Base-by-base conservation (phyloP, 2,329 filamentous ascomycete genomes). In the Helminthosporium solani region DNA sequence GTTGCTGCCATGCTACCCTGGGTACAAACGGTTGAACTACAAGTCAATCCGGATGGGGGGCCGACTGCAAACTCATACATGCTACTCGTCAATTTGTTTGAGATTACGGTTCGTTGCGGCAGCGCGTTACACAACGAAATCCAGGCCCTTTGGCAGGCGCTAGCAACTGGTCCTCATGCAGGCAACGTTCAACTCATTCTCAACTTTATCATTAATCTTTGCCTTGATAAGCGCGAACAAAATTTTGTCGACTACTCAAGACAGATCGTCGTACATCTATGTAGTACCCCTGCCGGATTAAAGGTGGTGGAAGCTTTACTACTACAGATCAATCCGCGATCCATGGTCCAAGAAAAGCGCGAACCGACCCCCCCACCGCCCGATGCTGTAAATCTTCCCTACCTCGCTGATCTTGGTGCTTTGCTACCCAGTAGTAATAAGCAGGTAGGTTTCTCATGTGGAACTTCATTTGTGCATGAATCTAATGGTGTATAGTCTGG, bases 241-340 rank as follows among this genome's bases (percentile, higher is more conserved):
- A 97, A 96, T 60, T 99, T 96, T 68, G 92, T 99, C 44, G 90
- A 96, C 58, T 96, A 95, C 64, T 92, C 92, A 4, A 99, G 97
- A 73, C 94, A 99, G 69, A 94, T 99, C 42, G 90, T 97, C 14
- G 95, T 99, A 0, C 97, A 96, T 67, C 71, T 99, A 4, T 95
- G 94, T 0, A 94, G 89, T 54, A 96, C 81, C 63, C 87, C 72
- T 65, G 84, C 91, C 2, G 91, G 91, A 0, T 86, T 88, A 38
- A 95, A 95, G 62, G 91, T 99, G 2, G 86, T 99, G 9, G 94
- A 99, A 54, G 96, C 96, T 57, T 78, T 99, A 44, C 75, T 97
- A 21, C 79, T 95, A 71, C 90, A 96, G 55, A 90, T 99, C 52
- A 88, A 84, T 0, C 92, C 95, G 1, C 95, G 94, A 68, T 88